phyloP scores from a whole-genome alignment of 2,329 filamentous ascomycete genomes.

The Sporothrix schenckii region DNA sequence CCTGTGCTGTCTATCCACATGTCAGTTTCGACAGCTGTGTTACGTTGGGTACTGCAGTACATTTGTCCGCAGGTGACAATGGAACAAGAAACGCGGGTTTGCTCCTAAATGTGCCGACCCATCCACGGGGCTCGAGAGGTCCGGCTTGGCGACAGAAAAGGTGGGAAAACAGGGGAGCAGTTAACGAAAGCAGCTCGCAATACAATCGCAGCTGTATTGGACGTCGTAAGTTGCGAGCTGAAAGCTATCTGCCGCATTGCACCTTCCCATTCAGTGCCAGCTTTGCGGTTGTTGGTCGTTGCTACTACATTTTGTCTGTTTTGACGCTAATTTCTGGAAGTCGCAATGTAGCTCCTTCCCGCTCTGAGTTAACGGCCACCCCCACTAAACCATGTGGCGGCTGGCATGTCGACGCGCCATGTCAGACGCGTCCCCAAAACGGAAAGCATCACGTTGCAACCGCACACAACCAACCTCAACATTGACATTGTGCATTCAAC shows the following conservation, averaged over 20 bases:
- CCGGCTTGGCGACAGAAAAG: slow-evolving; percentile 27
- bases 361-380: slow-evolving; percentile 21
- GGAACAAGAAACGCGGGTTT: not conserved
- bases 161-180: not conserved
- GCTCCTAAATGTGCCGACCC: not conserved
- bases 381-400: slow-evolving; percentile 23
- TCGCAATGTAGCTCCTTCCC: slow-evolving; percentile 18
- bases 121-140: slow-evolving; percentile 2
- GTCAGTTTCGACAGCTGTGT: not conserved
- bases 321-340: slow-evolving; percentile 17
- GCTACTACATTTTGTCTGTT: not conserved
- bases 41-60: not conserved
- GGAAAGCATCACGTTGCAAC: not conserved
- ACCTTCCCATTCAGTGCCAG: not conserved
- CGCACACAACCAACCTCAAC: not conserved
- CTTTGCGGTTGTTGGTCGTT: not conserved
- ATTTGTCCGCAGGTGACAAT: not conserved
- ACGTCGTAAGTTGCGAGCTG: not conserved
- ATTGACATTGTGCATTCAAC: not conserved
- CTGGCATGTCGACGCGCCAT: slow-evolving; percentile 25
- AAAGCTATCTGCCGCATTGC: not conserved
- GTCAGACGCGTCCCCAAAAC: slow-evolving; percentile 22
- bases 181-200: not conserved
- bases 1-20: not conserved
- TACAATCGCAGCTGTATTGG: not conserved